Percentiles rank a stretch among this genome's conserved stretches.
Conservation (phyloP, 2,329 filamentous ascomycete genomes). For the Aspergillus luchuensis region DNA sequence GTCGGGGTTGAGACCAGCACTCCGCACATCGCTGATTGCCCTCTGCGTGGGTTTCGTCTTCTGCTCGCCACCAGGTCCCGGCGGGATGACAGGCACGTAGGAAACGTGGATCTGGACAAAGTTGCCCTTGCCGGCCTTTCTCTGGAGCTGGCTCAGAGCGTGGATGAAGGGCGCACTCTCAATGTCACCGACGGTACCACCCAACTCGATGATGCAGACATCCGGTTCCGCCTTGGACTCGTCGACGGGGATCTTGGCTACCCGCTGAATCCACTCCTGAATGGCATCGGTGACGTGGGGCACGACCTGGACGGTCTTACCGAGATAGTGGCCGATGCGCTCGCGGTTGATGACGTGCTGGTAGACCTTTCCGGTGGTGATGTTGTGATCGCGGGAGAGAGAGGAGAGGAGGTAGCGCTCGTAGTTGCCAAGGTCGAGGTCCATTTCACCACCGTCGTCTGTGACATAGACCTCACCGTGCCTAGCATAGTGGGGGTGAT, state of each 20-base stretch:
- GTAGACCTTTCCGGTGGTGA: slow-evolving; percentile 97
- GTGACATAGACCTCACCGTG: slow-evolving; percentile 91
- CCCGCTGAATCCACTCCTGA: slow-evolving; percentile 83
- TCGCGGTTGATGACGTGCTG: slow-evolving; percentile 79
- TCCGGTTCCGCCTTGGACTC: slow-evolving; percentile 80
- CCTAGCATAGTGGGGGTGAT: slow-evolving; percentile 1
- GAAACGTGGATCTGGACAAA: slow-evolving; percentile 84
- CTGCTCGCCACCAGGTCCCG: slow-evolving; percentile 61
- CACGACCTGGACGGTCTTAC: slow-evolving; percentile 83
- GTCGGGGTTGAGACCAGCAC: slow-evolving; percentile 72
- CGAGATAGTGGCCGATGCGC: slow-evolving; percentile 75
- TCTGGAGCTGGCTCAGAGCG: slow-evolving; percentile 76
- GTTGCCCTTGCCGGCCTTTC: slow-evolving; percentile 72
- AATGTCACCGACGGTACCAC: slow-evolving; percentile 66
- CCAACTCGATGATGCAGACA: slow-evolving; percentile 74
- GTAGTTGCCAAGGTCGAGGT: slow-evolving; percentile 75
- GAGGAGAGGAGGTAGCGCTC: slow-evolving; percentile 81
- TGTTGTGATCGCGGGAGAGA: slow-evolving; percentile 85
- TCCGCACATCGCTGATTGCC: slow-evolving; percentile 80
- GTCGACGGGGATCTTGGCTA: slow-evolving; percentile 83
- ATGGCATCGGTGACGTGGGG: slow-evolving; percentile 91
- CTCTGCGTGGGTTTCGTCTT: slow-evolving; percentile 98
- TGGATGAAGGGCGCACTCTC: slow-evolving; percentile 87
- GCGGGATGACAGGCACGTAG: slow-evolving; percentile 69
- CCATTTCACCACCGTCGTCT: slow-evolving; percentile 76